These are phyloP conservation scores for Cymbidium sinense DNA, from an alignment of 106 monocot genomes.

Conservation along the genomic window DNA sequence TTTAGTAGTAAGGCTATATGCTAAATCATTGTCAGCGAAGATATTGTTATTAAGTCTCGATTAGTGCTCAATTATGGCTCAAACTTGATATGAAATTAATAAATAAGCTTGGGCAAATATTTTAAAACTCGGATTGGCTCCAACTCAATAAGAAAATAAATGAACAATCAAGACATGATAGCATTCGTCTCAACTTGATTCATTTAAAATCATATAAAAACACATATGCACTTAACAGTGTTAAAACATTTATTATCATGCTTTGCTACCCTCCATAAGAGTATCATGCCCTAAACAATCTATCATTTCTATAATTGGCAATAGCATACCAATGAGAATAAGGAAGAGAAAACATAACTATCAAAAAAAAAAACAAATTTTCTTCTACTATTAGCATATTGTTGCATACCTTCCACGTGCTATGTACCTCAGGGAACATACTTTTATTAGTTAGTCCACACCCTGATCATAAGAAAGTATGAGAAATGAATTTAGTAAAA, in stretches of 20 bases:
- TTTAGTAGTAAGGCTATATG: too few species aligned
- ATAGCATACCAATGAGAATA: neutral
- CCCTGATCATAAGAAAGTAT: conserved; percentile 25
- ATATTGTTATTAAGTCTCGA: too few species aligned
- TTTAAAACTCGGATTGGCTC: too few species aligned
- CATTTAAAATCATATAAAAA: too few species aligned
- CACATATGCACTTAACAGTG: neutral
- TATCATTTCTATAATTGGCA: neutral
- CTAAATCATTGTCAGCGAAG: too few species aligned
- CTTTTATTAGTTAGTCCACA: conserved; percentile 31
- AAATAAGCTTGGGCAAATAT: too few species aligned
- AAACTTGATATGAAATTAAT: neutral
- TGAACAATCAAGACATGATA: too few species aligned
- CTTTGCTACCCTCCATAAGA: neutral
- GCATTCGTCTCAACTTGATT: too few species aligned
- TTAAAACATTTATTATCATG: neutral
- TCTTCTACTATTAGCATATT: neutral
- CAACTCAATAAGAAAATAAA: too few species aligned
- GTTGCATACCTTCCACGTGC: conserved; percentile 77
- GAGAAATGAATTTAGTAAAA: too few species aligned
- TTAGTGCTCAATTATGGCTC: too few species aligned
- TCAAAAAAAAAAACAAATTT: neutral
- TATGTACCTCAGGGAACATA: conserved; percentile 81
- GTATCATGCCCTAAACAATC: too few species aligned
- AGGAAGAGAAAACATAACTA: neutral